Evolutionary conservation across 2,329 filamentous ascomycete species (phyloP).

Genomic region (Thelonectria rubi): DNA sequence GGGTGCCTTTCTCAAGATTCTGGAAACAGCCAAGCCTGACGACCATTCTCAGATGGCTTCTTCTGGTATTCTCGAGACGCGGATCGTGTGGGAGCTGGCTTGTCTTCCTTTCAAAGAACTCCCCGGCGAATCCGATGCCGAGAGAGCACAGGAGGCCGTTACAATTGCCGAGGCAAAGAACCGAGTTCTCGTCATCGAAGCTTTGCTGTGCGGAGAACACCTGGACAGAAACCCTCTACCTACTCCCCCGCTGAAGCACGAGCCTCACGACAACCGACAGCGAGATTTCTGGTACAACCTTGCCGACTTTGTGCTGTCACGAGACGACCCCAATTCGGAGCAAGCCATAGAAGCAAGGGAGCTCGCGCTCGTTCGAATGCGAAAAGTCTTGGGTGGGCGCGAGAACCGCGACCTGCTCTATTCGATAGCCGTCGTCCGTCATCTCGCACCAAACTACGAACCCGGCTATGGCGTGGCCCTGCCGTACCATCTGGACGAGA

Average conservation of each 20-base stretch:
- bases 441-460: slow-evolving; percentile 73
- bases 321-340: slow-evolving; percentile 64
- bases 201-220: slow-evolving; percentile 77
- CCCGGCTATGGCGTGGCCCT: slow-evolving; percentile 65
- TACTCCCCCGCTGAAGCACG: slow-evolving; percentile 58
- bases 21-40: slow-evolving; percentile 59
- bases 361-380: slow-evolving; percentile 70
- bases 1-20: slow-evolving; percentile 68
- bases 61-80: slow-evolving; percentile 64
- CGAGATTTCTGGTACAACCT: slow-evolving; percentile 85
- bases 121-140: slow-evolving; percentile 21
- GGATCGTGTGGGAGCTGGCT: slow-evolving; percentile 68
- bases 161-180: slow-evolving; percentile 67
- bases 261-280: slow-evolving; percentile 67
- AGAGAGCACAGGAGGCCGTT: slow-evolving; percentile 58
- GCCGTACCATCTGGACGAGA: slow-evolving; percentile 70
- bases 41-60: slow-evolving; percentile 63
- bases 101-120: slow-evolving; percentile 49
- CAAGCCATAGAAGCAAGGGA: slow-evolving; percentile 65
- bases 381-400: slow-evolving; percentile 76
- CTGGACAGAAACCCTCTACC: slow-evolving; percentile 66
- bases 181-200: slow-evolving; percentile 79
- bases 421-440: slow-evolving; percentile 82
- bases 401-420: slow-evolving; percentile 94
- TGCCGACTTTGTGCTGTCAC: slow-evolving; percentile 69